phyloP scores from a whole-genome alignment of 306 rosid genomes.

The Fragaria iinumae region DNA sequence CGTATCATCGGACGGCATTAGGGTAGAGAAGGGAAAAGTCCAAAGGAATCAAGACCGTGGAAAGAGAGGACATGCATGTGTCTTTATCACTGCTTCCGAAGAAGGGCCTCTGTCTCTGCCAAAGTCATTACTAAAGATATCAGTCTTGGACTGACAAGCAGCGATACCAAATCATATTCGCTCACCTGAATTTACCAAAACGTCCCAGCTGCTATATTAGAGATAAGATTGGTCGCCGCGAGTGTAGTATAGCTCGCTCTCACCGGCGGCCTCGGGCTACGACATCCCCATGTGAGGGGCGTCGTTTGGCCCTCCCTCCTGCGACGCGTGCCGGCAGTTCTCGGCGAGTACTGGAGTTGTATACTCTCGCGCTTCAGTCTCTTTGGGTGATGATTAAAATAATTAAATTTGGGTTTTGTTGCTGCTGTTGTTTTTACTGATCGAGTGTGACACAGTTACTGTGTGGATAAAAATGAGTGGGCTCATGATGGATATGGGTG shows the following conservation, averaged over 20 bases:
- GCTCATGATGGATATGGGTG: background rate
- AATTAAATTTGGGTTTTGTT: background rate
- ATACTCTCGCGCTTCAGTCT: background rate
- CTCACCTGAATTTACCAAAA: slow-evolving; percentile 20
- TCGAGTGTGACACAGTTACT: background rate
- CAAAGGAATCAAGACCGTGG: slow-evolving; percentile 56
- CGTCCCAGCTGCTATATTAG: background rate
- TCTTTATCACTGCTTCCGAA: slow-evolving; percentile 69
- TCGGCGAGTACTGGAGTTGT: background rate
- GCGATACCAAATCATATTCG: slow-evolving; percentile 10
- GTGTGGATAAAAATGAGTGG: background rate
- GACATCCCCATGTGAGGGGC: slow-evolving; percentile 32
- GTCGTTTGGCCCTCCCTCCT: background rate
- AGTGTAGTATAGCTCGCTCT: background rate
- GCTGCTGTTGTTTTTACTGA: background rate
- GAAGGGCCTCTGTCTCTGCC: slow-evolving; percentile 33
- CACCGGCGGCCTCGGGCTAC: background rate
- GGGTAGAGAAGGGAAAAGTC: slow-evolving; percentile 22
- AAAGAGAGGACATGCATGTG: slow-evolving; percentile 75
- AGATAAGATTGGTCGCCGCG: slow-evolving; percentile 10
- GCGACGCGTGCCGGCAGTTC: background rate
- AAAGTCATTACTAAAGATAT: slow-evolving; percentile 35
- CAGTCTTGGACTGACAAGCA: slow-evolving; percentile 21
- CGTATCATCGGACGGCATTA: slow-evolving; percentile 30
- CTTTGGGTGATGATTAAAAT: background rate